Evolutionary conservation across 345 rosid species (phyloP).

Genomic region (Camelina laxa): DNA sequence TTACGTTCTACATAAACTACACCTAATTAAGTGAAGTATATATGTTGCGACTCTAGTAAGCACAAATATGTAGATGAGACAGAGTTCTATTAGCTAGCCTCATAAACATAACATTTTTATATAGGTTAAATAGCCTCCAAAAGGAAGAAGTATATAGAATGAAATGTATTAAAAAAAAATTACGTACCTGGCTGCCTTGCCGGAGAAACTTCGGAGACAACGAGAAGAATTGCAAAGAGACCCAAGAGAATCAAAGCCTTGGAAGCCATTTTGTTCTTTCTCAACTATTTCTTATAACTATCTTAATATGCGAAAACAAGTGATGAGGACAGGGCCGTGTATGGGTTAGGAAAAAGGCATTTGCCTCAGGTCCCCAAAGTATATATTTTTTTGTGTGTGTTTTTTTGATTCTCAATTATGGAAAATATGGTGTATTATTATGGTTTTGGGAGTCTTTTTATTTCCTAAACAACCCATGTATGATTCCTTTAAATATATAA

Average conservation of each 20-base stretch:
- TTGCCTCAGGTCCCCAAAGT: no score
- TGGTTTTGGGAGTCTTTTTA: no score
- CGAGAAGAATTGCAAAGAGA: slow-evolving; percentile 29
- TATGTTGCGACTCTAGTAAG: neutral
- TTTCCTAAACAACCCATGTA: no score
- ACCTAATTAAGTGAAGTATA: neutral
- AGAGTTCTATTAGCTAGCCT: neutral
- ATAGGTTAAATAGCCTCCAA: neutral
- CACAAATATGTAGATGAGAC: neutral
- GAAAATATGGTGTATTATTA: no score
- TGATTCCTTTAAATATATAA: no score
- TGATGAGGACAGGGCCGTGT: no score
- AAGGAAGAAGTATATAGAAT: neutral
- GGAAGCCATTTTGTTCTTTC: slow-evolving; percentile 30
- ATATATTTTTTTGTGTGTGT: no score
- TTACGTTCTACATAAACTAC: neutral
- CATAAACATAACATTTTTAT: neutral
- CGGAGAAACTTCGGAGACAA: slow-evolving; percentile 14
- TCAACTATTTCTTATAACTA: neutral
- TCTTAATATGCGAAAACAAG: neutral
- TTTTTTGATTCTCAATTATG: no score
- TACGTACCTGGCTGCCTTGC: slow-evolving; percentile 23
- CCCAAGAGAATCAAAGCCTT: slow-evolving; percentile 38
- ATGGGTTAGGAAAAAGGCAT: no score
- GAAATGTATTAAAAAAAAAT: no score